phyloP scores from a whole-genome alignment of 176 grass and related monocot species.

The Tillandsia fasciculata region DNA sequence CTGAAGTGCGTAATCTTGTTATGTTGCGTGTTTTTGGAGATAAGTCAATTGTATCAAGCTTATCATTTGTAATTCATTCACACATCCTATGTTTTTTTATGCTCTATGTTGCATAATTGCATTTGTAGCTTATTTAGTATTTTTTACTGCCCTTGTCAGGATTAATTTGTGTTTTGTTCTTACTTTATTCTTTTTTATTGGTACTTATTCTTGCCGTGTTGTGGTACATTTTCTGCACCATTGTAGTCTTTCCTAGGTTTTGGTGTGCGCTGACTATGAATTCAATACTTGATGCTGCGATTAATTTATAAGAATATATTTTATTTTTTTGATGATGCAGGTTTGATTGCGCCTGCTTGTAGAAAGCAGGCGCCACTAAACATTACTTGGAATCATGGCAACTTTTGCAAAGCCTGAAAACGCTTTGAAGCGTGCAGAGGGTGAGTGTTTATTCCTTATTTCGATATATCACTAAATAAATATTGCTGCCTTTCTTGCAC shows the following conservation, averaged over 20 bases:
- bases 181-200: no score
- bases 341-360: slow-evolving; percentile 17
- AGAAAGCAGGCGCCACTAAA: slow-evolving; percentile 24
- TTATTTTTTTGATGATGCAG: slow-evolving; percentile 1
- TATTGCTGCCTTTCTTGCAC: neutral
- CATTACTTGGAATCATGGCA: slow-evolving; percentile 43
- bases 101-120: no score
- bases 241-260: no score
- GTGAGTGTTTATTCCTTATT: slow-evolving; percentile 25
- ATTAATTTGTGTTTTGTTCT: no score
- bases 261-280: no score
- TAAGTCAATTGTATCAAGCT: neutral
- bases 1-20: neutral
- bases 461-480: neutral
- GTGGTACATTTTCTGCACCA: no score
- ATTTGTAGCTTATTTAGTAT: no score
- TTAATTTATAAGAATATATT: neutral
- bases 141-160: no score
- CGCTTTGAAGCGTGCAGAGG: slow-evolving; percentile 86
- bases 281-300: neutral
- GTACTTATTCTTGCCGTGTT: no score
- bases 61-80: neutral
- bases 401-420: slow-evolving; percentile 95
- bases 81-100: no score
- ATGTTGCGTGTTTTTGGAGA: neutral